Evolutionary conservation across 495 filamentous ascomycete genomes (phyloP), one percentile per base, ranked within the genome.

Genomic region (Penicillium nucicola): DNA sequence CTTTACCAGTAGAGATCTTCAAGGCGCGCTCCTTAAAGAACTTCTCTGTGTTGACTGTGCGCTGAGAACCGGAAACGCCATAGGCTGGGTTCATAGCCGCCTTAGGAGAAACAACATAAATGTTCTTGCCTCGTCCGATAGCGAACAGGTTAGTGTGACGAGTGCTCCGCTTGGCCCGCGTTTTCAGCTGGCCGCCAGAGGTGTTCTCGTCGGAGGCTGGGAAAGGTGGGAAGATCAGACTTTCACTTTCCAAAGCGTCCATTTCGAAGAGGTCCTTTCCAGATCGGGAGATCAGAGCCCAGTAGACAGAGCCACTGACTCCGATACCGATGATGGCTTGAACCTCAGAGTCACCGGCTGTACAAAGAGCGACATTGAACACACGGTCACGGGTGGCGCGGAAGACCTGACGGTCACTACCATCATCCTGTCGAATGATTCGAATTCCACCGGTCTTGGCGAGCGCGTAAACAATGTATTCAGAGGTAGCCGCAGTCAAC

Each of bases 1-100:
- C 95, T 71, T 99, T 99, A 43, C 95, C 95, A 45, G 90, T 97
- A 38, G 89, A 87, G 66, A 99, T 93, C 69, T 90, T 92, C 52
- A 96, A 76, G 33, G 86, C 83, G 59, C 87, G 92, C 53, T 95
- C 85, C 53, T 83, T 83, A 56, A 95, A 82, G 56, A 95, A 95
- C 59, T 84, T 89, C 62, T 95, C 88, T 4, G 80, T 88, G 63
- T 95, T 87, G 53, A 91, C 84, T 25, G 84, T 78, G 38, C 87
- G 86, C 54, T 86, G 81, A 42, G 80, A 72, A n/a, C 85, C 86
- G 41, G 82, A 74, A 50, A 86, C 85, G 54, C 88, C 85, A 42
- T 88, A 87, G 25, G 76, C 77, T 10, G 86, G 74, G 51, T 80
- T 79, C 52, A 85, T 83, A 32, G 90, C 86, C 62, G 87, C 86